Conservation (phyloP, 108 stramenopile species). For the Skeletonema menzelii region DNA sequence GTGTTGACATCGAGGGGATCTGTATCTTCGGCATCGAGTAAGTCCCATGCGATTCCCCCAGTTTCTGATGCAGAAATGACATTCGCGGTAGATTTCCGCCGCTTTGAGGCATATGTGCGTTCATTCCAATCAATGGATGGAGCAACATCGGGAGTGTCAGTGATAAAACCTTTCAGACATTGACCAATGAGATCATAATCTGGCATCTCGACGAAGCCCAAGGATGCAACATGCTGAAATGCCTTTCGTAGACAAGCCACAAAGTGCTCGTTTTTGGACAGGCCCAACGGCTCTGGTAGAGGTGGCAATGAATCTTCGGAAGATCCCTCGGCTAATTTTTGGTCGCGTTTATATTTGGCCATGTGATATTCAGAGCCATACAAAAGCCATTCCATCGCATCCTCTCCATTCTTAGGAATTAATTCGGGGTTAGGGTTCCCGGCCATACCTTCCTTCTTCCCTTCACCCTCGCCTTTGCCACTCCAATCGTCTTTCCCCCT, state of each 20-base stretch:
- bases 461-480: slow-evolving; percentile 16
- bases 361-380: slow-evolving; percentile 80
- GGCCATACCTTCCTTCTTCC: slow-evolving; percentile 16
- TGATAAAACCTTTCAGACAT: slow-evolving; percentile 68
- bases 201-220: slow-evolving; percentile 70
- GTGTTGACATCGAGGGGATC: slow-evolving; percentile 38
- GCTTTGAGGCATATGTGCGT: slow-evolving; percentile 27
- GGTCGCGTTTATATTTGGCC: slow-evolving; percentile 50
- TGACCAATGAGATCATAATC: slow-evolving; percentile 74
- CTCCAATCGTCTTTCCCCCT: slow-evolving; percentile 29
- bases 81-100: slow-evolving; percentile 12
- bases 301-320: slow-evolving; percentile 20
- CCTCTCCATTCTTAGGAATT: slow-evolving; percentile 41
- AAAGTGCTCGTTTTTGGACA: slow-evolving; percentile 60
- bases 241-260: slow-evolving; percentile 64
- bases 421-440: slow-evolving; percentile 24
- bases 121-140: slow-evolving; percentile 50
- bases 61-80: slow-evolving; percentile 15
- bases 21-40: slow-evolving; percentile 34
- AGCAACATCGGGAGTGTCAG: slow-evolving; percentile 23
- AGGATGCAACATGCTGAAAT: slow-evolving; percentile 64
- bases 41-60: slow-evolving; percentile 38
- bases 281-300: slow-evolving; percentile 59
- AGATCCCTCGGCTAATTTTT: slow-evolving; percentile 27
- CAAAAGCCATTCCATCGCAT: slow-evolving; percentile 61